Base-by-base conservation (phyloP, 2,329 filamentous ascomycete genomes). In the Hymenoscyphus fructigenus region DNA sequence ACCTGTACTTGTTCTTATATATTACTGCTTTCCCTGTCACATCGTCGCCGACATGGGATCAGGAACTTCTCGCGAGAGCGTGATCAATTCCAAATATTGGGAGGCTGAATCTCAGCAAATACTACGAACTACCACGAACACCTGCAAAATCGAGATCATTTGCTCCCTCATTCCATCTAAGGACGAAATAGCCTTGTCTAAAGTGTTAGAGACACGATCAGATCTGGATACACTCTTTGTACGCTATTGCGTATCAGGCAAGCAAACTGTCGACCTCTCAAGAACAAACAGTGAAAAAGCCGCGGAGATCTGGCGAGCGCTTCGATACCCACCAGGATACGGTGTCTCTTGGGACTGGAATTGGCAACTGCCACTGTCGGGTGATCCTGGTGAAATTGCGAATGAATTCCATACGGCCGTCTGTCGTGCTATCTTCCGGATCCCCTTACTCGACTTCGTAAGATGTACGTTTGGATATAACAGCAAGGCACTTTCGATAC, bases 381-480 rank as follows among this genome's bases (percentile, higher is more conserved):
- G 66, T 15, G 55, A 34, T 60, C 50, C 64, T 64, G 62, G 53
- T 34, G 34, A 66, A 64, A 68, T 69, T 61, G 64, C 62, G 56
- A 60, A 58, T 55, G 62, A 69, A 55, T 61, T 69, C 57, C 61
- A 68, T 66, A 57, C 57, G 12, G 36, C 63, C 56, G 64, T 68
- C 38, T 69, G 60, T 61, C 61, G 59, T 28, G 68, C 66, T 26
- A 50, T 66, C 57, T 65, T 69, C 55, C 60, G 59, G 57, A 50
- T 63, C 23, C 64, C 62, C 59, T 64, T 68, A 41, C 63, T 56
- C 53, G 68, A 69, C 64, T 69, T 66, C 41, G 61, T 69, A 34
- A 66, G 67, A 32, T 65, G n/a, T 55, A 64, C 68, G n/a, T 62
- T 69, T 61, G 64, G 66, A 59, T 68, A 65, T 59, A 63, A 36